Base-by-base conservation (phyloP, 2,329 filamentous ascomycete genomes). In the Aspergillus felis region DNA sequence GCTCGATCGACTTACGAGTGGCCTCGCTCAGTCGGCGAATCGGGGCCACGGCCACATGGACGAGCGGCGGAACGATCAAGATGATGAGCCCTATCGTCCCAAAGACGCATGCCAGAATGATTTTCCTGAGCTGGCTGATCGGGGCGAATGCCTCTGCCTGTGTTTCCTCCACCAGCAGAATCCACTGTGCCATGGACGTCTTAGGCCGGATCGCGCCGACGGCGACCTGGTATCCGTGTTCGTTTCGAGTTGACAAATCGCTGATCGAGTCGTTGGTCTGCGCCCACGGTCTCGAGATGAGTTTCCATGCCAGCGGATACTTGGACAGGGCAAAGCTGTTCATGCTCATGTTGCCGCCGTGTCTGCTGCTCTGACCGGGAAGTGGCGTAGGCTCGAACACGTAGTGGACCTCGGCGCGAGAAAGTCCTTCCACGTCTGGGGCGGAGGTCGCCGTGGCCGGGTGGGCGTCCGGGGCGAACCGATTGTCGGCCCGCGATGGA, bases 61-160 rank as follows among this genome's bases (percentile, higher is more conserved):
- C 91, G 41, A 92, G 85, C 0, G 92, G 91, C 41, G 92, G 82
- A 2, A 91, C 81, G 1, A 95, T 71, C 8, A 95, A 60, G 3
- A 92, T 71, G 53, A 95, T 83, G 4, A 88, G 80, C 0, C 88
- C 92, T 12, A 87, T 82, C 0, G 91, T 93, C 1, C 89, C 90
- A 70, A 96, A 95, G 0, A 96, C 89, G 60, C 91, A 96, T 4
- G 86, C 90, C 2, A 96, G 75, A 1, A 97, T 82, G 52, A 96
- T 90, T 50, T 88, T 87, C 22, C 90, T 85, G n/a, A 96, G 79
- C 22, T 85, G 86, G 28, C 80, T 75, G 57, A 96, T 92, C 0
- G 92, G 89, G 7, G 81, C 79, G 76, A 89, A 92, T 0, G 92
- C 90, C 73, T 96, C 92, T 24, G 72, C 71, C 61, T 85, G 85